phyloP scores from a whole-genome alignment of 768 basidiomycete species.

The Daedalea quercina region DNA sequence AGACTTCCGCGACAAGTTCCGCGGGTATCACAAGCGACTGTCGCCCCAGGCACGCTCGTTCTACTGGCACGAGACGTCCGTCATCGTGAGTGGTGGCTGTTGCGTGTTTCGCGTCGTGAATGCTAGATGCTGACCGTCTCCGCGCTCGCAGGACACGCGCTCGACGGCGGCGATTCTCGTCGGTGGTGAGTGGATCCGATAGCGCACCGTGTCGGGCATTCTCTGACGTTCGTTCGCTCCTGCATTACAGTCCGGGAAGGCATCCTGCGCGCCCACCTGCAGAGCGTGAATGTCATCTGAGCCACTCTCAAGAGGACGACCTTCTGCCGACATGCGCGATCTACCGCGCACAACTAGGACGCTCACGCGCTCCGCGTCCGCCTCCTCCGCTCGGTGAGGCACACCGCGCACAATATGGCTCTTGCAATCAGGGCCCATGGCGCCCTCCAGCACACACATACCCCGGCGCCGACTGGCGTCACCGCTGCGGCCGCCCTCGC shows the following conservation, averaged over 20 bases:
- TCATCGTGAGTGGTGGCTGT: constrained; percentile 43
- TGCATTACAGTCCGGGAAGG: constrained; percentile 33
- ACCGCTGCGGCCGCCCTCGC: too few relatives aligned
- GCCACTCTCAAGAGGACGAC: neutral
- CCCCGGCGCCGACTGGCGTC: too few relatives aligned
- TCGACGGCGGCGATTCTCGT: constrained; percentile 32
- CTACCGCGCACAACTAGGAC: too few relatives aligned
- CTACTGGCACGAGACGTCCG: constrained; percentile 65
- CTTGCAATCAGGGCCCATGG: too few relatives aligned
- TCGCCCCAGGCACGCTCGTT: constrained; percentile 55
- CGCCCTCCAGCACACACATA: too few relatives aligned
- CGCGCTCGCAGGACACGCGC: constrained; percentile 28
- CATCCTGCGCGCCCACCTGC: constrained; percentile 27
- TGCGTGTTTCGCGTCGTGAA: neutral
- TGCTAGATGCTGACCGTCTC: neutral
- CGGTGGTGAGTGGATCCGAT: constrained; percentile 22
- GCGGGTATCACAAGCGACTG: constrained; percentile 48
- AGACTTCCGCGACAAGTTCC: constrained; percentile 72
- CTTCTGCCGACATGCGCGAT: too few relatives aligned
- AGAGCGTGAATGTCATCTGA: constrained; percentile 26
- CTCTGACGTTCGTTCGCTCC: neutral
- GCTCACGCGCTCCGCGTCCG: too few relatives aligned
- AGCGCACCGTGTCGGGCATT: neutral
- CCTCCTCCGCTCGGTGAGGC: too few relatives aligned
- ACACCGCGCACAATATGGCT: too few relatives aligned